These are phyloP conservation scores for Aurifilum marmelostoma DNA, from an alignment of 2,329 filamentous ascomycete genomes.

Conservation along the genomic window DNA sequence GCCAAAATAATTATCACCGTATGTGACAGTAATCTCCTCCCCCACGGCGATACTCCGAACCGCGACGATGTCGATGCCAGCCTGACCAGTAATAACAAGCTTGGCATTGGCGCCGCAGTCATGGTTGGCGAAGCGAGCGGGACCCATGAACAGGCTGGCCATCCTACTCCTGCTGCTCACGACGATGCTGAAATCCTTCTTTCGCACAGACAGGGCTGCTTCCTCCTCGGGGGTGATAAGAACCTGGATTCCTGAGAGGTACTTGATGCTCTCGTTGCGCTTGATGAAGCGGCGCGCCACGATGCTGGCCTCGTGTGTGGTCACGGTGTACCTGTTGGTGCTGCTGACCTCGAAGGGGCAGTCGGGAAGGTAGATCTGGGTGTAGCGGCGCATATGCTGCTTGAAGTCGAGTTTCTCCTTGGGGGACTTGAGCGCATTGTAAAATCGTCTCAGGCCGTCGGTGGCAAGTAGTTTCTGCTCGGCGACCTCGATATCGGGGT, in stretches of 20 bases:
- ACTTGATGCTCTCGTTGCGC: constrained; percentile 85
- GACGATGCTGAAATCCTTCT: constrained; percentile 96
- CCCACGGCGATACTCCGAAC: constrained; percentile 79
- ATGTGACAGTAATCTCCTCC: constrained; percentile 95
- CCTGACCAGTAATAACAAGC: constrained; percentile 79
- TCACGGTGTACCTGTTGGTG: constrained; percentile 94
- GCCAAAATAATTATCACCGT: constrained; percentile 95
- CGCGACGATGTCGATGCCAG: constrained; percentile 90
- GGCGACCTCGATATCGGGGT: constrained; percentile 71
- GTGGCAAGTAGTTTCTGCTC: constrained; percentile 74
- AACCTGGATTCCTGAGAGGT: constrained; percentile 88
- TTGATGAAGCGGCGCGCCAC: constrained; percentile 79
- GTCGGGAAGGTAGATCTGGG: constrained; percentile 89
- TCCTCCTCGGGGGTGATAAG: constrained; percentile 92
- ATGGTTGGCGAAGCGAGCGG: constrained; percentile 95
- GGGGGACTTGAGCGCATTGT: constrained; percentile 67
- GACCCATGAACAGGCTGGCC: constrained; percentile 90
- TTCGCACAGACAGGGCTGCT: constrained; percentile 73
- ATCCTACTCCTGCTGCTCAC: constrained; percentile 91
- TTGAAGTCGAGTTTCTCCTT: constrained; percentile 87
- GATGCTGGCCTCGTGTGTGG: constrained; percentile 84
- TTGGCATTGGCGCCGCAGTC: constrained; percentile 92
- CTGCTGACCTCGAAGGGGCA: constrained; percentile 90
- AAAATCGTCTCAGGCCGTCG: constrained; percentile 73
- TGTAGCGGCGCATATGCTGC: constrained; percentile 84